These are phyloP conservation scores for Monosporozyma solicola DNA, from an alignment of 805 yeast genomes.

Conservation along the genomic window DNA sequence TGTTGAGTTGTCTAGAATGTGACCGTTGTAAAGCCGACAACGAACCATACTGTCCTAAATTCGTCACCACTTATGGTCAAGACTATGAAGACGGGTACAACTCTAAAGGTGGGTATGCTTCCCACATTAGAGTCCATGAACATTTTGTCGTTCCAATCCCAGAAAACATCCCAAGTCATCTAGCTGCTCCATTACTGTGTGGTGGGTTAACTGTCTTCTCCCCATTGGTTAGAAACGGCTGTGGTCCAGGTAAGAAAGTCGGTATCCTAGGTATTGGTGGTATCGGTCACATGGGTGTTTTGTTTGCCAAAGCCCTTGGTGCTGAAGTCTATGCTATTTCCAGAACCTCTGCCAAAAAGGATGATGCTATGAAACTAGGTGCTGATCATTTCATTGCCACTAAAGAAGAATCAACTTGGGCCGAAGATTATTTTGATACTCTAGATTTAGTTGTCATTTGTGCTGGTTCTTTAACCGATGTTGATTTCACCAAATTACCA, in stretches of 20 bases:
- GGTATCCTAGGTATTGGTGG: slow-evolving; percentile 53
- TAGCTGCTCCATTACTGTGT: slow-evolving; percentile 69
- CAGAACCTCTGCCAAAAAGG: slow-evolving; percentile 40
- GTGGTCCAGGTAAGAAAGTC: slow-evolving; percentile 42
- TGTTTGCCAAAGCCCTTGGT: slow-evolving; percentile 51
- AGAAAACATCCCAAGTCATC: slow-evolving; percentile 39
- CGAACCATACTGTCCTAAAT: slow-evolving; percentile 47
- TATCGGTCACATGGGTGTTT: slow-evolving; percentile 47
- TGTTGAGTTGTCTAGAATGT: slow-evolving; percentile 53
- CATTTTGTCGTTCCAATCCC: slow-evolving; percentile 59
- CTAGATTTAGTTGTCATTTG: slow-evolving; percentile 43
- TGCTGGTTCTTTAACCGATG: slow-evolving; percentile 36
- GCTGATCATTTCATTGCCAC: slow-evolving; percentile 51
- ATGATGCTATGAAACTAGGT: slow-evolving; percentile 43
- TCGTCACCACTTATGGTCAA: slow-evolving; percentile 40
- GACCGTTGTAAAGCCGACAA: slow-evolving; percentile 45
- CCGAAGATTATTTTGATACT: slow-evolving; percentile 23
- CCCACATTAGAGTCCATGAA: slow-evolving; percentile 56
- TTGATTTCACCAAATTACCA: slow-evolving; percentile 32
- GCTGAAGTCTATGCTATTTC: slow-evolving; percentile 53
- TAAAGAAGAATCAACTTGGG: slow-evolving; percentile 39
- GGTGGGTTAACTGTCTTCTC: slow-evolving; percentile 73
- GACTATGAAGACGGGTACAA: slow-evolving; percentile 39
- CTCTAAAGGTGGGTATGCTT: slow-evolving; percentile 61
- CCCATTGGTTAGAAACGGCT: slow-evolving; percentile 49